Evolutionary conservation across 352 stramenopile genomes (phyloP).

Genomic region (Globisporangium okanoganense): DNA sequence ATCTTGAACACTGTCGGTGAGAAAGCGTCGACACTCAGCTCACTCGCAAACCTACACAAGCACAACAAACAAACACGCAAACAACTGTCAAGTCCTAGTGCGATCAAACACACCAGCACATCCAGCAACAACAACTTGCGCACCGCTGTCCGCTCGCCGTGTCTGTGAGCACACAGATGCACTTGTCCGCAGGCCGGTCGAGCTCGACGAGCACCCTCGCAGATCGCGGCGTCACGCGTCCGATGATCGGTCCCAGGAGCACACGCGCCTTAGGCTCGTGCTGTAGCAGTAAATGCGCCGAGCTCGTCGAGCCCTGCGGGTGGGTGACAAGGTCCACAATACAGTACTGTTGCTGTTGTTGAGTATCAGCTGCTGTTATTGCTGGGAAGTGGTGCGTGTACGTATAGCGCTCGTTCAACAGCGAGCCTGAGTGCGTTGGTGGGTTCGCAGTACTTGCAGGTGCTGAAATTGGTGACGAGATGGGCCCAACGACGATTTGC

Average conservation of each 20-base stretch:
- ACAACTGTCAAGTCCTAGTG: too few species aligned
- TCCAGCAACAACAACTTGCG: neutral
- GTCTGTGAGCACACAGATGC: slow-evolving; percentile 37
- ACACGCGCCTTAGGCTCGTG: slow-evolving; percentile 34
- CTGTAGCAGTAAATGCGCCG: slow-evolving; percentile 33
- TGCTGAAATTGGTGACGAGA: slow-evolving; percentile 28
- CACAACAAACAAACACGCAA: neutral
- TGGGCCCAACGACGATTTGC: slow-evolving; percentile 43
- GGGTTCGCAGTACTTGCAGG: neutral
- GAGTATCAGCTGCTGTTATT: neutral
- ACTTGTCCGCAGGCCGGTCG: slow-evolving; percentile 33
- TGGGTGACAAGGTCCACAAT: slow-evolving; percentile 50
- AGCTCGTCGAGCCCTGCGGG: slow-evolving; percentile 22
- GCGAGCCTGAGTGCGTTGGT: neutral
- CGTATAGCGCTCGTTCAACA: slow-evolving; percentile 13
- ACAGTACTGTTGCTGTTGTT: slow-evolving; percentile 32
- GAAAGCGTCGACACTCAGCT: slow-evolving; percentile 39
- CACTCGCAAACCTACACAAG: slow-evolving; percentile 18
- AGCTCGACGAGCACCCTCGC: slow-evolving; percentile 62
- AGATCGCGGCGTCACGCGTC: slow-evolving; percentile 45
- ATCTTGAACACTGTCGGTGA: slow-evolving; percentile 58
- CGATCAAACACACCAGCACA: neutral
- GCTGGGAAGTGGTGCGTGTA: slow-evolving; percentile 26
- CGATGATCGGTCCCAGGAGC: slow-evolving; percentile 58
- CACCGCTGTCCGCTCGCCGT: slow-evolving; percentile 30